Evolutionary conservation across 805 yeast genomes (phyloP), one percentile per base, ranked within the genome.

Genomic region (Starmerella sirachaensis): DNA sequence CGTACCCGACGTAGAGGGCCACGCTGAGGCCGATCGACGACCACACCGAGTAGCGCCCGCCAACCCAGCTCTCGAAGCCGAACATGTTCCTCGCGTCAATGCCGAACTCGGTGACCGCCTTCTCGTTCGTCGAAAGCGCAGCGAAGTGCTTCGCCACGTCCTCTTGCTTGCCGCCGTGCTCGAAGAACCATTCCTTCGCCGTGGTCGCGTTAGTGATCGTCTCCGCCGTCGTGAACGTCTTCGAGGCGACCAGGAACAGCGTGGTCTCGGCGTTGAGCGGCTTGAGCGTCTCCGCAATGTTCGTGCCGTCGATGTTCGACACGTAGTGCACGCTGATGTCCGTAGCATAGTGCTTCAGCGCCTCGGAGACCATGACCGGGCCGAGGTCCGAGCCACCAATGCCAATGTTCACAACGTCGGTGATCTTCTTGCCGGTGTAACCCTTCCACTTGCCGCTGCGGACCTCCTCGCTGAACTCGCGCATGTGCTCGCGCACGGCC

Each of bases 31-130:
- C 99, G 62, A 91, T 91, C 47, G 98, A 93, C 29, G 94, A 82
- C 99, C 99, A 91, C 46, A 91, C 98, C n/a, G 98, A 91, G 77
- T 91, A 91, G 65, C 99, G 80, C 60, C 99, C 99, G 58, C 99
- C 99, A 49, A 91, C 99, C 98, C 98, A 91, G 66, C 68, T 78
- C 63, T 86, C 95, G 57, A 91, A 91, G 48, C 93, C 97, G 64
- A 91, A 91, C 99, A 91, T 91, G 72, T 91, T 91, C 62, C 76
- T 79, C 60, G 95, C 76, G 68, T 91, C 97, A 52, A 91, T 91
- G 58, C 99, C 99, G 56, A 91, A 91, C 66, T 83, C 81, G 55
- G 78, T 70, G 48, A 91, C 99, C 64, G 81, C 96, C 36, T 63
- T 65, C 45, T 83, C 93, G 62, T 91, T 91, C 47, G 98, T 91